Evolutionary conservation across 495 filamentous ascomycete species (phyloP).

Genomic region (Aspergillus affinis): DNA sequence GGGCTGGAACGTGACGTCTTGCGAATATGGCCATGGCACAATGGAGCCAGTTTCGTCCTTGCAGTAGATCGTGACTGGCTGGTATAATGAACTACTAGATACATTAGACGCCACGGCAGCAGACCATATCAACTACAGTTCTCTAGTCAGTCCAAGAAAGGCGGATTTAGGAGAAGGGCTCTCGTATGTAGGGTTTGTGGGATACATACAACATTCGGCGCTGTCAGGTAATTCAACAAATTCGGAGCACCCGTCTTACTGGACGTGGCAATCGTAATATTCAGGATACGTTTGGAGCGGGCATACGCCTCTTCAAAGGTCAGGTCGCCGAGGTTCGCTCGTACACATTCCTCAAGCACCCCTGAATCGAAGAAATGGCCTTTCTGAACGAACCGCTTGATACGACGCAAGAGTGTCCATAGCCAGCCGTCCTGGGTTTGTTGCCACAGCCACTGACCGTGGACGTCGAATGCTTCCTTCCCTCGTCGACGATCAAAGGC

Average conservation of each 20-base stretch:
- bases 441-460: constrained; percentile 22
- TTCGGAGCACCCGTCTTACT: constrained; percentile 76
- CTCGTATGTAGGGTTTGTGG: not conserved
- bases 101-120: constrained; percentile 91
- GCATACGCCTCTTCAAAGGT: constrained; percentile 95
- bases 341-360: constrained; percentile 81
- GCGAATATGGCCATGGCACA: constrained; percentile 72
- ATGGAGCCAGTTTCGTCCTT: constrained; percentile 79
- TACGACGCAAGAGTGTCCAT: constrained; percentile 58
- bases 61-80: constrained; percentile 71
- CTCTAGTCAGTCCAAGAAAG: constrained; percentile 6
- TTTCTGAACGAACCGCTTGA: constrained; percentile 64
- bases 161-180: not conserved
- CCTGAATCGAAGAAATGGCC: constrained; percentile 83
- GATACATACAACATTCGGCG: constrained; percentile 82
- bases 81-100: constrained; percentile 64
- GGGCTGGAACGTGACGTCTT: constrained; percentile 64
- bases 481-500: constrained; percentile 59
- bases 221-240: constrained; percentile 88
- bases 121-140: constrained; percentile 76
- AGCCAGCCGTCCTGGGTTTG: constrained; percentile 40
- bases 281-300: constrained; percentile 81
- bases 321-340: constrained; percentile 80
- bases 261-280: constrained; percentile 83
- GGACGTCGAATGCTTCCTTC: constrained; percentile 14